Evolutionary conservation across 176 grass and related monocot species (phyloP), one percentile per base, ranked within the genome.

Genomic region (Paspalum vaginatum): DNA sequence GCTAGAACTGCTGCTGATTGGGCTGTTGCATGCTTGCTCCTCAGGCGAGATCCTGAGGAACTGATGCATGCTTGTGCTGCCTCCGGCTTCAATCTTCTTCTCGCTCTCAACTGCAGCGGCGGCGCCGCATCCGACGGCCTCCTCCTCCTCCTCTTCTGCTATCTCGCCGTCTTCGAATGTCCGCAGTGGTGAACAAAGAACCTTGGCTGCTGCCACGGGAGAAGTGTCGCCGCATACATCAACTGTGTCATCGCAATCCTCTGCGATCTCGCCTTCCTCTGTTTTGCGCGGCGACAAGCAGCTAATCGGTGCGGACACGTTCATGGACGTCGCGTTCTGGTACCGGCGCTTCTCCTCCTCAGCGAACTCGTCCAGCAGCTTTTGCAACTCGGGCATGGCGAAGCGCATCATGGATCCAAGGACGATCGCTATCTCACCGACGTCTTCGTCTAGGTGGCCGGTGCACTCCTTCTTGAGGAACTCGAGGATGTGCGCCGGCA

Each of bases 291-390:
- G 51, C 20, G 71, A 22, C 12, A 11, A 55, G 18, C 20, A 2
- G 7, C 71, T 11, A 11, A 10, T 64, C 9, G 59, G 0, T 2
- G 6, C 8, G 26, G 24, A 78, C 1, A 18, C 60, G 17, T 39
- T 63, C 75, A 5, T 13, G 8, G 27, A 54, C 37, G 4, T 12
- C 20, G 15, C 7, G 8, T 61, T 46, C 40, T 26, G 57, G 4
- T 60, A 9, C 43, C 6, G 42, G 41, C 7, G 43, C n/a, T 69
- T 70, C 44, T 70, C 21, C 13, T 26, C 44, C 22, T 70, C 44
- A 26, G 12, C 21, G 45, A 49, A 48, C 67, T 70, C 67, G 45
- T 70, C 44, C 43, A 69, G 21, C 66, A n/a, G n/a, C n/a, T n/a
- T n/a, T n/a, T n/a, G n/a, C n/a, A n/a, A n/a, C n/a, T n/a, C n/a